Conservation (phyloP, 2,329 filamentous ascomycete genomes). For the Ceratocystis alfenasii region DNA sequence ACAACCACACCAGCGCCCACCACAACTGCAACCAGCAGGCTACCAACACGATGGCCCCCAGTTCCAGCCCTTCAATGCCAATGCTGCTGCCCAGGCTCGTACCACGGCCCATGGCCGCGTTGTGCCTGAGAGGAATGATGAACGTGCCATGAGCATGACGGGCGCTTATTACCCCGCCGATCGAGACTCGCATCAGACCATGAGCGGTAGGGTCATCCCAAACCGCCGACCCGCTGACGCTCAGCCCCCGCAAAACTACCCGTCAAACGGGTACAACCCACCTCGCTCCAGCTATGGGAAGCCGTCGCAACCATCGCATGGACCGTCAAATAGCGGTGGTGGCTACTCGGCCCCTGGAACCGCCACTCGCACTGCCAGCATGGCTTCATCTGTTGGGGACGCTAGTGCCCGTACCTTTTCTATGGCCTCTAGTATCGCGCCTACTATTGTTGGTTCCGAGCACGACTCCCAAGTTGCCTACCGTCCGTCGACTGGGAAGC, state of each 20-base stretch:
- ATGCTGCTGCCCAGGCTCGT: constrained; percentile 39
- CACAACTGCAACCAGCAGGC: constrained; percentile 29
- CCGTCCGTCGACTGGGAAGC: constrained; percentile 47
- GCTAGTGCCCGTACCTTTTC: constrained; percentile 62
- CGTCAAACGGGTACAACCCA: constrained; percentile 18
- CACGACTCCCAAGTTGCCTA: constrained; percentile 41
- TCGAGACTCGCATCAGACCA: constrained; percentile 73
- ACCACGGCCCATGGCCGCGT: constrained; percentile 86
- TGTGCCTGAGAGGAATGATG: constrained; percentile 82
- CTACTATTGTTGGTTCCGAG: constrained; percentile 57
- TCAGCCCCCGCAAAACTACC: constrained; percentile 21
- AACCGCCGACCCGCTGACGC: constrained; percentile 44
- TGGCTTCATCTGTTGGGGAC: constrained; percentile 43
- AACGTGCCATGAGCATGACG: constrained; percentile 92
- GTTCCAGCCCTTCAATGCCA: constrained; percentile 20
- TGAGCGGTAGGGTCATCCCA: constrained; percentile 85
- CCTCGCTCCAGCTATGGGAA: constrained; percentile 30
- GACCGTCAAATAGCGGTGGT: constrained; percentile 27
- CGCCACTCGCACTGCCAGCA: constrained; percentile 49
- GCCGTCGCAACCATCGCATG: constrained; percentile 25
- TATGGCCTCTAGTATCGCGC: constrained; percentile 73
- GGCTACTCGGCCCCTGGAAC: constrained; percentile 39
- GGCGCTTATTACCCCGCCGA: constrained; percentile 59
- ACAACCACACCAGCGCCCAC: constrained; percentile 42
- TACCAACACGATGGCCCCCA: constrained; percentile 13